Base-by-base conservation (phyloP, 2,329 filamentous ascomycete species). In the Hirsutella rhossiliensis region DNA sequence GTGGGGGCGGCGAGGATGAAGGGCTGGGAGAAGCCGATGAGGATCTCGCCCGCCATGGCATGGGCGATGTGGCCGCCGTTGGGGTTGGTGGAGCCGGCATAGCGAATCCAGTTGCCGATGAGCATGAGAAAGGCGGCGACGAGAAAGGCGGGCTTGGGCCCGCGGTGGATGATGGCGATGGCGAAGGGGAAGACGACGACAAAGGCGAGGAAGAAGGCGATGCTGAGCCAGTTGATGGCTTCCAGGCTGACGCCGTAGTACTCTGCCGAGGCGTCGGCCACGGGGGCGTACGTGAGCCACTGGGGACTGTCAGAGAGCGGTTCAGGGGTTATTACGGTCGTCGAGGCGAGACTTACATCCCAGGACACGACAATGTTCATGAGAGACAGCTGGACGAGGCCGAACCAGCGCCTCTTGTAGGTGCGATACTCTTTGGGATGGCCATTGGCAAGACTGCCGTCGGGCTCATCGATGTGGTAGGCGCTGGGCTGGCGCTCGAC, bases 361-460 rank as follows among this genome's bases (percentile, higher is more conserved):
- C 90, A 97, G 57, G 86, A 94, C 37, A 95, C 83, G 48, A 97
- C 78, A 45, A 96, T 82, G 60, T 97, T 98, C 64, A 97, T 70
- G 55, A 97, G 64, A 7, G 88, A 83, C 57, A 97, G 66, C 63
- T 95, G 86, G 19, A 76, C 66, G 42, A 98, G 69, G 1, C 92
- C 92, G 60, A 95, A 85, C 80, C 87, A 98, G 38, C 92, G 76
- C 56, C 87, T 76, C 65, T 84, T 90, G 61, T 97, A 97, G 11
- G 65, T 68, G 43, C 61, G 61, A 44, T 68, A 69, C 47, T 58
- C 56, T n/a, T 48, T 54, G 18, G 58, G 51, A 11, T 49, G 44
- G 27, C 54, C 59, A 44, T 57, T 52, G n/a, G 55, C 46, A 15
- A 59, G 50, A 45, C 54, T 57, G 40, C 43, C 49, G 11, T 51